Conservation (phyloP, 2,329 filamentous ascomycete genomes). For the Diaporthe nobilis region DNA sequence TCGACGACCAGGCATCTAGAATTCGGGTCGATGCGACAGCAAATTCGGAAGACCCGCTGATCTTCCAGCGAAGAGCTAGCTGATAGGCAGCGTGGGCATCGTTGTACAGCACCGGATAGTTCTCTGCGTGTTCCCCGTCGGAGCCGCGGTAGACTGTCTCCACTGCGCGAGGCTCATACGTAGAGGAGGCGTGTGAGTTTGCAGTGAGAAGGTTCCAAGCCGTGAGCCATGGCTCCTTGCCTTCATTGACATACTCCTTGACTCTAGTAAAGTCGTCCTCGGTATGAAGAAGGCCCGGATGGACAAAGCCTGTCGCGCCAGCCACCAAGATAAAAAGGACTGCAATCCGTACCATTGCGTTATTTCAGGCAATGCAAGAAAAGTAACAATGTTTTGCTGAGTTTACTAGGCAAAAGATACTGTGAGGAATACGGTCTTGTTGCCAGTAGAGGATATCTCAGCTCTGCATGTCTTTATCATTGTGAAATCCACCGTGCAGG, state of each 20-base stretch:
- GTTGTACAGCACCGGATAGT: slow-evolving; percentile 51
- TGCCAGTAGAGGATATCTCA: background rate
- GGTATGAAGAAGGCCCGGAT: slow-evolving; percentile 51
- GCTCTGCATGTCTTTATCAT: background rate
- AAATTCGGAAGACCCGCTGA: slow-evolving; percentile 50
- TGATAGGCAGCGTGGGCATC: slow-evolving; percentile 56
- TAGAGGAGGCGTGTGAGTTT: slow-evolving; percentile 46
- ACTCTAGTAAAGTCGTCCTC: slow-evolving; percentile 56
- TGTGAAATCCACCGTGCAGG: background rate
- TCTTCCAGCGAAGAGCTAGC: slow-evolving; percentile 53
- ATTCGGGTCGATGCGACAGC: slow-evolving; percentile 50
- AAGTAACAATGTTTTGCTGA: background rate
- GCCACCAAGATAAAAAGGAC: background rate
- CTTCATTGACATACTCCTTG: slow-evolving; percentile 51
- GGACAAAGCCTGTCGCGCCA: slow-evolving; percentile 17
- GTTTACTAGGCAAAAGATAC: background rate
- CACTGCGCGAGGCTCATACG: slow-evolving; percentile 49
- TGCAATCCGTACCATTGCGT: background rate
- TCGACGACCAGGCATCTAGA: slow-evolving; percentile 52
- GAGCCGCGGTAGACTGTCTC: slow-evolving; percentile 54
- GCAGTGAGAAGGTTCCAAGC: slow-evolving; percentile 52
- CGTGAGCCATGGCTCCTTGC: slow-evolving; percentile 53
- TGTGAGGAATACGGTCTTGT: background rate
- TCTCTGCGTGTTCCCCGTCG: slow-evolving; percentile 48
- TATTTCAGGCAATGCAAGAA: background rate